These are phyloP conservation scores for Suillus cothurnatus DNA, from an alignment of 768 basidiomycete genomes.

Conservation along the genomic window DNA sequence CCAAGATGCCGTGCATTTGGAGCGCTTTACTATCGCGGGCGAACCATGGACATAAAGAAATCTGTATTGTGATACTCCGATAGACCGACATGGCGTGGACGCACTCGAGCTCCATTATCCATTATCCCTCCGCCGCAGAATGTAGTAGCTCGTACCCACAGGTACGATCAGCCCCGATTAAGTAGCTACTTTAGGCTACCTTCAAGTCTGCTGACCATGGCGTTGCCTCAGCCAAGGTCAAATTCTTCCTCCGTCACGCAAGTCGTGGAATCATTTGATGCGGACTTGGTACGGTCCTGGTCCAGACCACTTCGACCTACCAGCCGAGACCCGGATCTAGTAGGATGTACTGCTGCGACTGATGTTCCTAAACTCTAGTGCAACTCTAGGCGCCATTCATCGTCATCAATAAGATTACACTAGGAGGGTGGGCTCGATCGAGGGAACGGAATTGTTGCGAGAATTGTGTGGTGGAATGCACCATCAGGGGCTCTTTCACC, in stretches of 20 bases:
- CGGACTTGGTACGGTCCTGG: background rate
- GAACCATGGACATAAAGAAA: background rate
- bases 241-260: too few species aligned
- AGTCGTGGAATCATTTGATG: too few species aligned
- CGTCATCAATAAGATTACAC: too few species aligned
- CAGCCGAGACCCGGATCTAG: background rate
- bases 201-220: slow-evolving; percentile 13
- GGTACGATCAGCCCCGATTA: background rate
- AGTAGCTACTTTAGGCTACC: slow-evolving; percentile 4
- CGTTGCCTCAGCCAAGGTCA: background rate
- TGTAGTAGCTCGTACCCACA: background rate
- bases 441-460: too few species aligned
- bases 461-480: background rate
- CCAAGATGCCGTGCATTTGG: background rate
- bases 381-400: background rate
- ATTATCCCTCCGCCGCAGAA: background rate
- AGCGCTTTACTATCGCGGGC: background rate
- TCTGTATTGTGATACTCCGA: background rate
- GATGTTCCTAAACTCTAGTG: too few species aligned
- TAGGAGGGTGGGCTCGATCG: too few species aligned
- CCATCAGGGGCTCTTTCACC: background rate
- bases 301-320: background rate
- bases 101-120: background rate
- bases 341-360: background rate
- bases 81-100: background rate